These are phyloP conservation scores for Colletotrichum sp. DNA, from an alignment of 2,329 filamentous ascomycete species.

Conservation along the genomic window DNA sequence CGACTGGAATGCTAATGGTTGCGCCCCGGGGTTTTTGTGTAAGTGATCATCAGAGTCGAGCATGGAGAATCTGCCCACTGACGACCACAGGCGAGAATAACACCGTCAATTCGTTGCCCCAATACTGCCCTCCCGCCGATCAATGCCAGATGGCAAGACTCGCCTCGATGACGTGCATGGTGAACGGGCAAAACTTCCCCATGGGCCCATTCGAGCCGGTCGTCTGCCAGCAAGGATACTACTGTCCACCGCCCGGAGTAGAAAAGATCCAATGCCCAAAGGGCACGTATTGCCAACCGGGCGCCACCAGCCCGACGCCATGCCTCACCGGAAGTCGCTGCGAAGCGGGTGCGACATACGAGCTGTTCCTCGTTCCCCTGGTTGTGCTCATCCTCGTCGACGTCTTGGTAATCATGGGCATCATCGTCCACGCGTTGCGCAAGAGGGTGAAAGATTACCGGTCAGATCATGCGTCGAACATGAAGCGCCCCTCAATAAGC, in stretches of 20 bases:
- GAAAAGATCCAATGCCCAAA: constrained; percentile 47
- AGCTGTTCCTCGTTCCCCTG: constrained; percentile 50
- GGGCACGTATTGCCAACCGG: constrained; percentile 57
- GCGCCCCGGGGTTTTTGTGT: constrained; percentile 48
- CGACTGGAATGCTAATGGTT: constrained; percentile 41
- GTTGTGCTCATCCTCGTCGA: constrained; percentile 48
- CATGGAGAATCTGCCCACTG: background rate
- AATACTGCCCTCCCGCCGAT: constrained; percentile 45
- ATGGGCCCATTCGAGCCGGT: constrained; percentile 57
- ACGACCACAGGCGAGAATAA: constrained; percentile 43
- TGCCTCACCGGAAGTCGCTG: constrained; percentile 53
- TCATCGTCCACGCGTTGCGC: constrained; percentile 38
- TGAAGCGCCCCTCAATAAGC: constrained; percentile 24
- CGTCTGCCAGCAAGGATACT: constrained; percentile 52
- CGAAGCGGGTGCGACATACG: constrained; percentile 43
- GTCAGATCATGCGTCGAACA: background rate
- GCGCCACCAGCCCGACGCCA: constrained; percentile 50
- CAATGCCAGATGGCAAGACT: constrained; percentile 41
- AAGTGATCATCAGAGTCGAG: constrained; percentile 20
- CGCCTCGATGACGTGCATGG: constrained; percentile 35
- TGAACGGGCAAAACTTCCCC: constrained; percentile 37
- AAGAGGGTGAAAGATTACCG: constrained; percentile 30
- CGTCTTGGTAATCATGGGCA: constrained; percentile 39
- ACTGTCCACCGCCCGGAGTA: constrained; percentile 49
- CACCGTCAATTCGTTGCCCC: constrained; percentile 50